Base-by-base conservation (phyloP, 345 rosid genomes). In the Euphorbia peplus region DNA sequence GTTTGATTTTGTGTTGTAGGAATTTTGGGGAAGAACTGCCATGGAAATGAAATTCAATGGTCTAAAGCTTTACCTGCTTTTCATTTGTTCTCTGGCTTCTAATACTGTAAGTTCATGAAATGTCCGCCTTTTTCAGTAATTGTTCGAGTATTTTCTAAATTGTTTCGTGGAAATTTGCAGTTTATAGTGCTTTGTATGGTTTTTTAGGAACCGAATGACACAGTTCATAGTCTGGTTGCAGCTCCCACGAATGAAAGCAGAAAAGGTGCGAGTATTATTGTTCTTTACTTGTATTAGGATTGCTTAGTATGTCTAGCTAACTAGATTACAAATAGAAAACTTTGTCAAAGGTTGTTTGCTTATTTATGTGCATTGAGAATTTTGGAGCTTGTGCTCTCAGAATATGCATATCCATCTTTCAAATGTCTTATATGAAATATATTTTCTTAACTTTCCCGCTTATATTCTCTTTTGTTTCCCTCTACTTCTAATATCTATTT, bases 81-180 rank as follows among this genome's bases (percentile, higher is more conserved):
- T 78, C 35, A 41, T 74, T 69, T 70, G 59, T 72, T 67, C 64
- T 75, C 80, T 63, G 53, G 78, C 70, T 28, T 76, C 86, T 22
- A 71, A 76, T 41, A 58, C 81, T 25, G 88, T 84, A 72, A 80
- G 88, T 73, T 73, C 48, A 30, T 19, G 11, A 58, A 32, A 32
- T 63, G 55, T 48, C 26, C 46, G 25, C 18, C 15, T 44, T 44
- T 59, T 37, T n/a, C 42, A 35, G 26, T 10, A 28, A 39, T 50
- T 18, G 22, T 24, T 53, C 24, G 32, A 4, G 18, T 7, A 37
- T 24, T 32, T 32, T 32, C 37, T 32, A 52, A n/a, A 46, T 8
- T 8, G 15, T 1, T 42, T 42, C 47, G 11, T 44, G 50, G 12
- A 44, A 44, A 7, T 39, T 44, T 44, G 50, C 15, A n/a, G 5